A percentile compares a stretch with the other conserved stretches of the same genome.
Evolutionary conservation across 2,329 filamentous ascomycete species (phyloP).

Genomic region (Microdochium paspali): DNA sequence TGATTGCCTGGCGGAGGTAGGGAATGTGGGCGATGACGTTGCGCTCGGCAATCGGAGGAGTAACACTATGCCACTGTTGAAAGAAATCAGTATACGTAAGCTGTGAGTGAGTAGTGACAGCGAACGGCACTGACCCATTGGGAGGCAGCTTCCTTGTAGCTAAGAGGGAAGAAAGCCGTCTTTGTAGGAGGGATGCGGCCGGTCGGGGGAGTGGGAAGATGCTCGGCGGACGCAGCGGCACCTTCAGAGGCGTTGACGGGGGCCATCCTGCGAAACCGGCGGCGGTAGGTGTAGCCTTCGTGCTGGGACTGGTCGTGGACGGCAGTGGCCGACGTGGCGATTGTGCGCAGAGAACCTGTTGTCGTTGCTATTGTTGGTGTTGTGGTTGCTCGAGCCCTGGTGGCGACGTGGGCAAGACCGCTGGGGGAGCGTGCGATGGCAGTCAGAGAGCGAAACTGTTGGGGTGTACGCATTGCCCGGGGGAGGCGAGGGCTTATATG

Average conservation of each 20-base stretch:
- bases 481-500: not conserved
- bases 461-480: not conserved
- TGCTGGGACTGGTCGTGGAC: not conserved
- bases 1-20: constrained; percentile 65
- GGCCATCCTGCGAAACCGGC: not conserved
- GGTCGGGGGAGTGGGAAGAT: not conserved
- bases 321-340: not conserved
- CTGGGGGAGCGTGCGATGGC: not conserved
- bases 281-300: not conserved
- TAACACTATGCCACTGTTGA: constrained; percentile 71
- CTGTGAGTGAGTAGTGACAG: constrained; percentile 2
- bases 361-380: not conserved
- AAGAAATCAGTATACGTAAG: constrained; percentile 3
- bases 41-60: constrained; percentile 76
- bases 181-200: not conserved
- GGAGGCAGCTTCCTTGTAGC: constrained; percentile 82
- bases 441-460: not conserved
- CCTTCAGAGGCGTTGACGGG: not conserved
- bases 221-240: not conserved
- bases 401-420: not conserved
- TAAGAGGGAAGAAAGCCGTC: constrained; percentile 63
- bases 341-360: not conserved
- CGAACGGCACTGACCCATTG: constrained; percentile 64
- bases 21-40: constrained; percentile 81
- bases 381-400: too few species aligned